Evolutionary conservation across 306 rosid species (phyloP).

Genomic region (Rubus idaeus): DNA sequence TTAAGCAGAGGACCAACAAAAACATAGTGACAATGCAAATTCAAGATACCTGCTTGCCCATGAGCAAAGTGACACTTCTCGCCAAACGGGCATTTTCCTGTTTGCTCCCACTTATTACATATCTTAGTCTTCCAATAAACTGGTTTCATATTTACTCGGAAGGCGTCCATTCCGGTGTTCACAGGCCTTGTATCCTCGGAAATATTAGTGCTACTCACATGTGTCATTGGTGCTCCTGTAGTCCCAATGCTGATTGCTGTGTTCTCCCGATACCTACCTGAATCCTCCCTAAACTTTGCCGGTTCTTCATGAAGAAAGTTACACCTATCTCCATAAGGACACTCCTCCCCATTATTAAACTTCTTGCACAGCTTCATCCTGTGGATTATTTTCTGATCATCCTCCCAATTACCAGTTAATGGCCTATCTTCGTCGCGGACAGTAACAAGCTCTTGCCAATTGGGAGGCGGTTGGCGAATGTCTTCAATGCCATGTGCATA

Average conservation of each 20-base stretch:
- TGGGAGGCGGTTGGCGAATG: conserved; percentile 86
- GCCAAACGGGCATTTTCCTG: conserved; percentile 73
- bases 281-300: conserved; percentile 71
- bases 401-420: conserved; percentile 59
- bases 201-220: conserved; percentile 36
- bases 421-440: conserved; percentile 45
- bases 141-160: conserved; percentile 38
- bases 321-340: conserved; percentile 91
- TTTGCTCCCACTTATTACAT: conserved; percentile 71
- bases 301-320: conserved; percentile 94
- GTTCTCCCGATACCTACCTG: conserved; percentile 62
- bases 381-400: conserved; percentile 81
- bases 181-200: conserved; percentile 46
- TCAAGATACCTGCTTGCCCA: conserved; percentile 58
- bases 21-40: conserved; percentile 4
- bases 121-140: conserved; percentile 79
- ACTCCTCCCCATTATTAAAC: conserved; percentile 84
- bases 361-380: conserved; percentile 95
- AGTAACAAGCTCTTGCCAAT: conserved; percentile 90
- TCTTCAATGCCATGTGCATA: conserved; percentile 93
- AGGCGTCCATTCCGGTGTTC: conserved; percentile 33
- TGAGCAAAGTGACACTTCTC: conserved; percentile 92
- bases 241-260: conserved; percentile 76
- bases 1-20: neutral
- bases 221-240: conserved; percentile 43